Conservation (phyloP, 108 stramenopile genomes). For the Cyclotella baltica region DNA sequence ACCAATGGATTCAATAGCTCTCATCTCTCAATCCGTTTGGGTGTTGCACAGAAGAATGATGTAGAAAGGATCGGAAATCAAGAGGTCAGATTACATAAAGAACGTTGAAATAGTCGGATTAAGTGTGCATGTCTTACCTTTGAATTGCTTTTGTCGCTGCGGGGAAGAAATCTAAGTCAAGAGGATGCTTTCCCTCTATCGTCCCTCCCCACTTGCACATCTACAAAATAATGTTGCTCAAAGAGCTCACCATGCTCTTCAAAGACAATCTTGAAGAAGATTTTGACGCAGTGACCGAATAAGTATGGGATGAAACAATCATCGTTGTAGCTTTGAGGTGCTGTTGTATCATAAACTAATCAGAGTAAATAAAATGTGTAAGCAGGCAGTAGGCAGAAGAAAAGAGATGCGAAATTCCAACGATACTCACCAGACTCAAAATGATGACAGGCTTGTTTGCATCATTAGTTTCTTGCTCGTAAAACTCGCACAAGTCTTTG, state of each 20-base stretch:
- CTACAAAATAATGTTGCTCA: too few relatives aligned
- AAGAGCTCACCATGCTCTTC: conserved; percentile 85
- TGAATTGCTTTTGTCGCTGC: too few relatives aligned
- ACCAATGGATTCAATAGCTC: too few relatives aligned
- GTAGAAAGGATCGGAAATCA: too few relatives aligned
- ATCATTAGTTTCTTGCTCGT: conserved; percentile 84
- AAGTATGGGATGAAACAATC: conserved; percentile 94
- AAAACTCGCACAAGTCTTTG: conserved; percentile 68
- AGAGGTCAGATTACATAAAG: too few relatives aligned
- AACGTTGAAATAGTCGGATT: too few relatives aligned
- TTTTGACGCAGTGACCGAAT: conserved; percentile 92
- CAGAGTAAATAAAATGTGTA: background rate
- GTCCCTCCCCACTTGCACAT: too few relatives aligned
- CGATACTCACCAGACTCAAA: conserved; percentile 57
- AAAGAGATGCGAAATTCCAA: background rate
- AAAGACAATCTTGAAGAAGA: conserved; percentile 89
- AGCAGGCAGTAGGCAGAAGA: background rate
- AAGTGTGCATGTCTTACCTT: too few relatives aligned
- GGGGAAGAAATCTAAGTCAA: too few relatives aligned
- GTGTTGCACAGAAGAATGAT: too few relatives aligned
- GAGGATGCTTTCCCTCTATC: too few relatives aligned
- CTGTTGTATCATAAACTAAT: conserved; percentile 18
- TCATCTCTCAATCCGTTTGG: too few relatives aligned
- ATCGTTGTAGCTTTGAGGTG: conserved; percentile 97
- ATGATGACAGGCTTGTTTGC: conserved; percentile 84